These are phyloP conservation scores for Insectozyma bohioensis DNA, from an alignment of 1,139 yeast species.

Conservation along the genomic window DNA sequence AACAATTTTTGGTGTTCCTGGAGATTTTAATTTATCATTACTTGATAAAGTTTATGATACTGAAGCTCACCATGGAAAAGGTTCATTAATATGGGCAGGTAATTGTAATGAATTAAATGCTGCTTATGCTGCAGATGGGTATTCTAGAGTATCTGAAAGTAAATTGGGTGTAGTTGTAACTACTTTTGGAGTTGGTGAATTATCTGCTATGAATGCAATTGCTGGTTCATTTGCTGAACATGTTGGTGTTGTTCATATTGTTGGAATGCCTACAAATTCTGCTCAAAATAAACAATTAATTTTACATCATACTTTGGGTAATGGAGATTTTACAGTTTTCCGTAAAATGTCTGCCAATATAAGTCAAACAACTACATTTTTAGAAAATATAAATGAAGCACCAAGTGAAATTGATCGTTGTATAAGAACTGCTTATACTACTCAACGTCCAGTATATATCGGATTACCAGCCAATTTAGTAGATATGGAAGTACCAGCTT, in stretches of 20 bases:
- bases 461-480: constrained; percentile 84
- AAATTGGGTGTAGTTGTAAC: constrained; percentile 39
- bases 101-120: constrained; percentile 46
- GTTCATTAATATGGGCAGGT: constrained; percentile 39
- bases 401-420: constrained; percentile 72
- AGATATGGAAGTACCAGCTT: constrained; percentile 58
- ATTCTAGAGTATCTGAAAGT: constrained; percentile 31
- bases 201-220: constrained; percentile 40
- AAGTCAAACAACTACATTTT: constrained; percentile 61
- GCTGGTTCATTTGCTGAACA: constrained; percentile 46
- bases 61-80: constrained; percentile 19
- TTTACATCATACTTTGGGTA: constrained; percentile 47
- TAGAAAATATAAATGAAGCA: constrained; percentile 63
- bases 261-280: constrained; percentile 40
- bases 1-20: constrained; percentile 45
- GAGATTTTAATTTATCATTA: constrained; percentile 39
- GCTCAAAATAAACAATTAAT: constrained; percentile 39
- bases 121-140: constrained; percentile 46
- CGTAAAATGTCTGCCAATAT: constrained; percentile 60
- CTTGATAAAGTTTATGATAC: constrained; percentile 42
- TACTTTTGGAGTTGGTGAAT: constrained; percentile 45
- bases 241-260: constrained; percentile 41
- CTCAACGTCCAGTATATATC: constrained; percentile 81
- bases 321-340: constrained; percentile 47
- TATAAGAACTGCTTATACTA: constrained; percentile 66